These are phyloP conservation scores for Paraphoma sp. DNA, from an alignment of 2,329 filamentous ascomycete species.

Conservation along the genomic window DNA sequence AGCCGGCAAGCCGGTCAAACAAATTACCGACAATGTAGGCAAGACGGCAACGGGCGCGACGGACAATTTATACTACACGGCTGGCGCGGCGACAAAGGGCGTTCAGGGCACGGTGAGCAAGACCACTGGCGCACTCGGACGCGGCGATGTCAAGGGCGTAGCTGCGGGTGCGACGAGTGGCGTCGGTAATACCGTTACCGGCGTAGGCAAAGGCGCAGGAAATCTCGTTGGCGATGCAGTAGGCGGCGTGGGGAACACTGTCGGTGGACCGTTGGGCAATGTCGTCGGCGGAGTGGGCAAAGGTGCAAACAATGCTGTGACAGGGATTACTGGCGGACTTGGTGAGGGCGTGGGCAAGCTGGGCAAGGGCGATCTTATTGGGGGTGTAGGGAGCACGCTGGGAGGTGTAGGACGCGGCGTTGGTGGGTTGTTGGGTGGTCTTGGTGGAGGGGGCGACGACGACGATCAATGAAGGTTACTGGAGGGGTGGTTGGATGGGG, in stretches of 20 bases:
- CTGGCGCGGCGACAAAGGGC: slow-evolving; percentile 49
- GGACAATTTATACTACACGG: slow-evolving; percentile 50
- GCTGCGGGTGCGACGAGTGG: slow-evolving; percentile 48
- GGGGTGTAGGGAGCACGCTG: slow-evolving; percentile 50
- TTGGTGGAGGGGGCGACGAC: slow-evolving; percentile 29
- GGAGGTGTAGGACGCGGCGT: slow-evolving; percentile 50
- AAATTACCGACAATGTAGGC: slow-evolving; percentile 50
- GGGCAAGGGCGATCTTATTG: slow-evolving; percentile 53
- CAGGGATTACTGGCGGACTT: slow-evolving; percentile 50
- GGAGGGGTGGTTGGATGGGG: slow-evolving; percentile 11
- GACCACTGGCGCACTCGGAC: slow-evolving; percentile 52
- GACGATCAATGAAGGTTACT: slow-evolving; percentile 20
- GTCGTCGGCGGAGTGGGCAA: slow-evolving; percentile 53
- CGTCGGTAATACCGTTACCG: slow-evolving; percentile 46
- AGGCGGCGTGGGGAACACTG: slow-evolving; percentile 45
- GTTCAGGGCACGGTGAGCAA: slow-evolving; percentile 53
- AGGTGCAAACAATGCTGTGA: slow-evolving; percentile 50
- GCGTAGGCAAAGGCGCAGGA: slow-evolving; percentile 44
- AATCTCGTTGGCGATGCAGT: slow-evolving; percentile 47
- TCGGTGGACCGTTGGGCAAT: slow-evolving; percentile 50
- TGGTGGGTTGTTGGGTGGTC: slow-evolving; percentile 42
- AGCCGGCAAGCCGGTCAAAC: slow-evolving; percentile 47
- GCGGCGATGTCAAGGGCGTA: slow-evolving; percentile 50
- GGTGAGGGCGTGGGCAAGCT: slow-evolving; percentile 55
- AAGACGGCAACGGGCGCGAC: slow-evolving; percentile 51